Percentiles rank a stretch among this genome's conserved stretches.
Evolutionary conservation across 2,329 filamentous ascomycete genomes (phyloP).

Genomic region (Aphanoascus verrucosus): DNA sequence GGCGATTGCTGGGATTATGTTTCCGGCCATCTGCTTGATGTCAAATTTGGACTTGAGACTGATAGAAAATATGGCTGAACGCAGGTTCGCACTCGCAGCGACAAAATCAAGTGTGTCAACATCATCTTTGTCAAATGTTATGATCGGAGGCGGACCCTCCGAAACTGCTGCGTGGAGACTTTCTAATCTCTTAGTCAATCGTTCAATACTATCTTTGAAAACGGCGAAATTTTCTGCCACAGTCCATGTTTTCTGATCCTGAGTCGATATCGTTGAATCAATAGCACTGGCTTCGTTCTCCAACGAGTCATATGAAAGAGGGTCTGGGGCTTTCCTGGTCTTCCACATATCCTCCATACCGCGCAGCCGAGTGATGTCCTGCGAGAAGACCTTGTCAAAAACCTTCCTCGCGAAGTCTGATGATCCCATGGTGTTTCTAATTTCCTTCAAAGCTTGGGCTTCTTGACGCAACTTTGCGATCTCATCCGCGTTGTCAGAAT

Average conservation of each 20-base stretch:
- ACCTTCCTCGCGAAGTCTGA: conserved; percentile 65
- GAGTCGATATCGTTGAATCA: conserved; percentile 44
- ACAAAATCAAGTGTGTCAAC: conserved; percentile 93
- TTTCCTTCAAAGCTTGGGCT: conserved; percentile 69
- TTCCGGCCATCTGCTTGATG: conserved; percentile 97
- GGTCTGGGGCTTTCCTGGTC: conserved; percentile 59
- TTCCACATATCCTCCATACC: conserved; percentile 98
- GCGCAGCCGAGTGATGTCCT: conserved; percentile 69
- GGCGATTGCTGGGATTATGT: conserved; percentile 96
- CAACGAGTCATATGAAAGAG: conserved; percentile 58
- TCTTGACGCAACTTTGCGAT: conserved; percentile 81
- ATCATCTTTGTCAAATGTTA: conserved; percentile 95
- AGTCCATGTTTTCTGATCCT: conserved; percentile 72
- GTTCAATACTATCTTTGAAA: conserved; percentile 71
- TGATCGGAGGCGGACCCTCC: conserved; percentile 42
- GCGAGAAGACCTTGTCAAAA: conserved; percentile 85
- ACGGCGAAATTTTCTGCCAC: conserved; percentile 72
- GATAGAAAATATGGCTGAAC: conserved; percentile 81
- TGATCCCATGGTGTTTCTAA: conserved; percentile 70
- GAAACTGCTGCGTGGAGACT: conserved; percentile 48
- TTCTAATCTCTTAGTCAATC: conserved; percentile 63
- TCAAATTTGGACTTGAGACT: conserved; percentile 85
- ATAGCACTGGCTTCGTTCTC: conserved; percentile 44
- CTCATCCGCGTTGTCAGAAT: conserved; percentile 74
- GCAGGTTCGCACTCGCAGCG: conserved; percentile 75